A percentile compares a stretch with the other conserved stretches of the same genome.
phyloP scores from a whole-genome alignment of 805 yeast species.

The Nakazawaea anatomiae region DNA sequence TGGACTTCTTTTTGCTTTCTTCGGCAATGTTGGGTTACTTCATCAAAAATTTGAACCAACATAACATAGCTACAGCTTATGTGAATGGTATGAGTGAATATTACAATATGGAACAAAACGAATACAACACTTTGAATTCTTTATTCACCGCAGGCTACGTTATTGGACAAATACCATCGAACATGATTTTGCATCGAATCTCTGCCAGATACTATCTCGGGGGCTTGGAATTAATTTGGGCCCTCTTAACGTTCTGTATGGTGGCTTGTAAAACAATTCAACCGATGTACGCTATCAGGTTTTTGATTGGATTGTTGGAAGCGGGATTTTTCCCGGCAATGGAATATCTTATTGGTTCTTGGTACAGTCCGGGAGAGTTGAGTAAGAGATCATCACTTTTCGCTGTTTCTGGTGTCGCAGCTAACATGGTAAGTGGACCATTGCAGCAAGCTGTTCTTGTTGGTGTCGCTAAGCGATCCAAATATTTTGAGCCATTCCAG shows the following conservation, averaged over 20 bases:
- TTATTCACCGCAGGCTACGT: slow-evolving; percentile 46
- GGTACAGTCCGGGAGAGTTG: slow-evolving; percentile 28
- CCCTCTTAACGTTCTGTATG: slow-evolving; percentile 31
- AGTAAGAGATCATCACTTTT: slow-evolving; percentile 29
- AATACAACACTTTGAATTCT: slow-evolving; percentile 38
- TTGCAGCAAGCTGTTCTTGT: slow-evolving; percentile 27
- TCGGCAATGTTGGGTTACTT: slow-evolving; percentile 37
- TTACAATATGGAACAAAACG: slow-evolving; percentile 27
- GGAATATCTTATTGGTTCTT: slow-evolving; percentile 34
- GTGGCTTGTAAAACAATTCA: slow-evolving; percentile 22
- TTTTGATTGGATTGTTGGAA: slow-evolving; percentile 37
- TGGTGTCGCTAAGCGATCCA: slow-evolving; percentile 15
- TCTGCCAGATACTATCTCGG: slow-evolving; percentile 39
- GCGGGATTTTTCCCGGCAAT: slow-evolving; percentile 46
- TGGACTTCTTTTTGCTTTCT: slow-evolving; percentile 33
- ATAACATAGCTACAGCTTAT: slow-evolving; percentile 27
- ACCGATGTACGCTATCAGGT: slow-evolving; percentile 27
- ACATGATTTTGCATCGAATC: slow-evolving; percentile 33
- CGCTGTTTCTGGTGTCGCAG: slow-evolving; percentile 29
- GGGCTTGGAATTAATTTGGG: slow-evolving; percentile 38
- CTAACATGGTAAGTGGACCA: slow-evolving; percentile 31
- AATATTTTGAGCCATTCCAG: slow-evolving; percentile 30
- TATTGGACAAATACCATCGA: slow-evolving; percentile 45
- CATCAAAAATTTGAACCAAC: slow-evolving; percentile 27
- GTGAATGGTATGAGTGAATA: slow-evolving; percentile 31